A percentile compares a stretch with the other conserved stretches of the same genome.
Conservation (phyloP, 2,329 filamentous ascomycete species). For the Colletotrichum tabaci region DNA sequence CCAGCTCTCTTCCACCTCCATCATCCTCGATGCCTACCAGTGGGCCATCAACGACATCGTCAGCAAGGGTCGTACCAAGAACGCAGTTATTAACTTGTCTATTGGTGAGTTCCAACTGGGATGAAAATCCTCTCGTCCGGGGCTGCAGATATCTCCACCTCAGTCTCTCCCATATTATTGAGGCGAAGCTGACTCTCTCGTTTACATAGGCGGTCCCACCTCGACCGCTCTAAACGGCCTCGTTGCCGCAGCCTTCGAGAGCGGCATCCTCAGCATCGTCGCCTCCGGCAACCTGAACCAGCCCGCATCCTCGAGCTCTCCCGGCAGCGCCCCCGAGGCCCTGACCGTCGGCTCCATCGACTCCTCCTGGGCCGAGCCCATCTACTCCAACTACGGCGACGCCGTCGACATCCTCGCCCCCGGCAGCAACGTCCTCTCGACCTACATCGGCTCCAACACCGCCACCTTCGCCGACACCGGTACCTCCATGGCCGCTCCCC, state of each 20-base stretch:
- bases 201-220: constrained; percentile 39
- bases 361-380: constrained; percentile 53
- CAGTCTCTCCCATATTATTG: no score
- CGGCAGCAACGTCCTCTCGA: constrained; percentile 59
- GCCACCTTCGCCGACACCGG: constrained; percentile 57
- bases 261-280: constrained; percentile 66
- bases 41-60: constrained; percentile 23
- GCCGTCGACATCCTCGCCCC: constrained; percentile 66
- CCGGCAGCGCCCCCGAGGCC: constrained; percentile 62
- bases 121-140: no score
- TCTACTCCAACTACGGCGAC: constrained; percentile 66
- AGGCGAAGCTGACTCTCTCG: constrained; percentile 33
- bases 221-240: constrained; percentile 63
- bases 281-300: constrained; percentile 65
- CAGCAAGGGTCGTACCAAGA: constrained; percentile 14
- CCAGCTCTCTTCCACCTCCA: background rate
- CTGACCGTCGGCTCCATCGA: constrained; percentile 68
- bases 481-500: constrained; percentile 74
- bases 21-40: no score
- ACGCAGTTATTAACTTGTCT: constrained; percentile 24
- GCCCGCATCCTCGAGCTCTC: constrained; percentile 58
- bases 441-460: constrained; percentile 21
- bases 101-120: constrained; percentile 11
- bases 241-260: constrained; percentile 60
- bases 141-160: no score